Evolutionary conservation across 2,329 filamentous ascomycete genomes (phyloP).

Genomic region (Talaromyces marneffei): DNA sequence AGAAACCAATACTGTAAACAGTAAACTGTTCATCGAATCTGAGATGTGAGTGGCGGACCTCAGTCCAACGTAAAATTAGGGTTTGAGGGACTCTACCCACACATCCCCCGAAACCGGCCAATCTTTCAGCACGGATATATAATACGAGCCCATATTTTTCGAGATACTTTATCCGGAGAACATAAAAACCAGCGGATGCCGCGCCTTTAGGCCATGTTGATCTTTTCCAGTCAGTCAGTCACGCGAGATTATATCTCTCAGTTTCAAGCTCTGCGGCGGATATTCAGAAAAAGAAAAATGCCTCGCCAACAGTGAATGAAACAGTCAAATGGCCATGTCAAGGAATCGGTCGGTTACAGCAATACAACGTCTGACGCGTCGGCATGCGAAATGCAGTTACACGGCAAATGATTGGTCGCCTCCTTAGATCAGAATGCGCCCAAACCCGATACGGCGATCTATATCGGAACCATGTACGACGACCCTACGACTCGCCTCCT

Average conservation of each 20-base stretch:
- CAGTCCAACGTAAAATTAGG: neutral
- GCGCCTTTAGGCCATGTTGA: conserved; percentile 2
- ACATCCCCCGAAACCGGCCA: conserved; percentile 8
- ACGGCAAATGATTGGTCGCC: conserved; percentile 1
- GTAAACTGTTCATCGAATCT: neutral
- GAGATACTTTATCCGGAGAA: neutral
- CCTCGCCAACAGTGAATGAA: neutral
- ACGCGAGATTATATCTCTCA: neutral
- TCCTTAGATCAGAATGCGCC: neutral
- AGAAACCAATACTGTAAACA: neutral
- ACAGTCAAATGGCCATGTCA: neutral
- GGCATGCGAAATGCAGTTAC: neutral
- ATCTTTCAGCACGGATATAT: conserved; percentile 4
- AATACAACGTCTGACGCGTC: neutral
- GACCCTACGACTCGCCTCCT: too few species aligned
- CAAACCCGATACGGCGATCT: neutral
- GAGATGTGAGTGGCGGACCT: neutral
- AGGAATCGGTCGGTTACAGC: neutral
- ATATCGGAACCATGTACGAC: neutral
- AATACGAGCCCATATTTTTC: neutral
- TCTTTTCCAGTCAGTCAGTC: neutral
- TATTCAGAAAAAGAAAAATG: neutral
- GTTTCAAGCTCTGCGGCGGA: neutral
- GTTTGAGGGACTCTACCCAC: neutral
- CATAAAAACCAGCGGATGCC: conserved; percentile 3